Conservation (phyloP, 2,329 filamentous ascomycete species). For the Raffaelea arxii region DNA sequence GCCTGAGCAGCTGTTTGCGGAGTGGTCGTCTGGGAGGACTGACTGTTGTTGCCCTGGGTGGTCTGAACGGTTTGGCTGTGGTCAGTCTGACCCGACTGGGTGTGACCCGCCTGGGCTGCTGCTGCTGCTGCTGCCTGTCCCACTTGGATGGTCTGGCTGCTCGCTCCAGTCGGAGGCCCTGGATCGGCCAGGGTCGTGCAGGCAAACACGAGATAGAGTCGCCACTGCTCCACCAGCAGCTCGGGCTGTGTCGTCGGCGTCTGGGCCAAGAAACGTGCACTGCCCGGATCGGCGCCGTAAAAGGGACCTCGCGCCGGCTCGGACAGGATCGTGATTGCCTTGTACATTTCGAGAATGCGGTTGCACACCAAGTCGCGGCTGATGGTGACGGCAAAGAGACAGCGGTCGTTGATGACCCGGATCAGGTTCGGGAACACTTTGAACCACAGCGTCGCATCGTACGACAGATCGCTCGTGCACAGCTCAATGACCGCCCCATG, state of each 20-base stretch:
- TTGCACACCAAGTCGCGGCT: conserved; percentile 89
- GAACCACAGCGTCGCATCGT: conserved; percentile 93
- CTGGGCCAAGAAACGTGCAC: conserved; percentile 39
- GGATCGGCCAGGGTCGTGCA: conserved; percentile 89
- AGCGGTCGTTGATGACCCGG: conserved; percentile 80
- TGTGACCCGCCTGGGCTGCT: too few species aligned
- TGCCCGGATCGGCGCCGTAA: conserved; percentile 51
- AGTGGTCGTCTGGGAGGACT: too few species aligned
- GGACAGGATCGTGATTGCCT: conserved; percentile 67
- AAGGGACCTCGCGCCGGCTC: conserved; percentile 59
- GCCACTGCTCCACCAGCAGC: conserved; percentile 93
- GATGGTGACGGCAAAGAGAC: conserved; percentile 82
- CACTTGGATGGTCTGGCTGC: conserved; percentile 36
- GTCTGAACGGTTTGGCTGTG: too few species aligned
- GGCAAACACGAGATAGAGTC: conserved; percentile 91
- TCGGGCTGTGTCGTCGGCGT: conserved; percentile 68
- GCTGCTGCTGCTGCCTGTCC: neutral
- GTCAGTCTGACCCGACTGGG: too few species aligned
- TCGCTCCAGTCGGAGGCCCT: conserved; percentile 52
- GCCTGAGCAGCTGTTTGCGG: too few species aligned
- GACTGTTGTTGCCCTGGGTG: too few species aligned
- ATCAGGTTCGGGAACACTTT: conserved; percentile 97
- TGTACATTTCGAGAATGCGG: conserved; percentile 86
- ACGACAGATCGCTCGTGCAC: conserved; percentile 89
- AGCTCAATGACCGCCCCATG: conserved; percentile 85